A percentile compares a stretch with the other conserved stretches of the same genome.
phyloP scores from a whole-genome alignment of 2,329 filamentous ascomycete species.

The Colletotrichum tabaci region DNA sequence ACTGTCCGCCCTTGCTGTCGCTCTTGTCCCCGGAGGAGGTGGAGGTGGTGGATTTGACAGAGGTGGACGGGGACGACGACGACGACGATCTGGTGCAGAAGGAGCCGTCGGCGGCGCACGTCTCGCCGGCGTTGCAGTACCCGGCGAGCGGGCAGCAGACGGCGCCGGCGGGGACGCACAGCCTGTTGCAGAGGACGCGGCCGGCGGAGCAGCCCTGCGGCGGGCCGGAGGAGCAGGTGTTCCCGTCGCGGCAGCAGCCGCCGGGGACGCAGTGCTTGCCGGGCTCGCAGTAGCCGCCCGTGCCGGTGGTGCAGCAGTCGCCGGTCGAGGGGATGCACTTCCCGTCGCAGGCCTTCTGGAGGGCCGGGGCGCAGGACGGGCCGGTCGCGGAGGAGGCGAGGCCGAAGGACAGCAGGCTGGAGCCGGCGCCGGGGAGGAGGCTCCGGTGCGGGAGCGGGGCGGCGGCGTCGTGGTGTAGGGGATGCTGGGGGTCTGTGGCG shows the following conservation, averaged over 20 bases:
- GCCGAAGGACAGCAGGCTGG: constrained; percentile 44
- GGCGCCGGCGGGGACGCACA: constrained; percentile 51
- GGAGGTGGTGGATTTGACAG: too few species aligned
- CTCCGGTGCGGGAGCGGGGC: constrained; percentile 14
- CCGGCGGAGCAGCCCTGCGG: constrained; percentile 47
- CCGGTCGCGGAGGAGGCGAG: not conserved
- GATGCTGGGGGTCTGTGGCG: not conserved
- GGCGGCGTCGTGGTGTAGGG: constrained; percentile 14
- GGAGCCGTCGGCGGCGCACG: constrained; percentile 45
- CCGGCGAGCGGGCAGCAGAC: constrained; percentile 50
- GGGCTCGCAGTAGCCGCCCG: constrained; percentile 50
- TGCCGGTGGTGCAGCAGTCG: constrained; percentile 50
- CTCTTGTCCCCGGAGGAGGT: constrained; percentile 24
- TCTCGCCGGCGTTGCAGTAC: constrained; percentile 51
- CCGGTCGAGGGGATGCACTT: constrained; percentile 50
- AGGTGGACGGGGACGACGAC: too few species aligned
- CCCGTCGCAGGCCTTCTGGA: constrained; percentile 48
- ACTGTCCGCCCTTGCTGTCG: constrained; percentile 43
- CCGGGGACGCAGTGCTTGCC: constrained; percentile 49
- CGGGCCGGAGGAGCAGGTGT: constrained; percentile 49
- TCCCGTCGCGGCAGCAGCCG: constrained; percentile 53
- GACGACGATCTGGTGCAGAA: constrained; percentile 41
- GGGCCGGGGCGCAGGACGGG: constrained; percentile 43
- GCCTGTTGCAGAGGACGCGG: constrained; percentile 47
- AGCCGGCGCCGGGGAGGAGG: constrained; percentile 43